Base-by-base conservation (phyloP, 768 basidiomycete genomes). In the Lactarius indigo region DNA sequence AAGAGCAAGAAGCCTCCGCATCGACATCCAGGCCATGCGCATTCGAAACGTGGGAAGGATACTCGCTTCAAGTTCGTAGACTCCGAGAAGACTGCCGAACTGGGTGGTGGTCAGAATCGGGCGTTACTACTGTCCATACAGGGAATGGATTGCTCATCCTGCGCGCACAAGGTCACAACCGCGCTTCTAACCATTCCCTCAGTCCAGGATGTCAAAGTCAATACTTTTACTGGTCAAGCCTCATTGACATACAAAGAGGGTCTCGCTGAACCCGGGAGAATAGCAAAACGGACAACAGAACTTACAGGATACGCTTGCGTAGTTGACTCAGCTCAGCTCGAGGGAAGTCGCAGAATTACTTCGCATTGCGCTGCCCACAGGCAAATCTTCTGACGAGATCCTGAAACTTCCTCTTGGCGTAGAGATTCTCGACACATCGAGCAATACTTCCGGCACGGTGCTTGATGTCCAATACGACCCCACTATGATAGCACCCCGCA, bases 401-500 rank as follows among this genome's bases (percentile, higher is more conserved):
- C 52, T 26, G 1, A 28, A 31, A 26, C 68, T 70, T 31, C 68
- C 68, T 31, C n/a, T 47, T 1, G 62, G 61, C 31, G 64, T 61
- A 2, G 30, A 30, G 13, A 59, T 69, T 5, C 39, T 64, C 56
- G 30, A 42, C 33, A 50, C 52, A 26, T 57, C 47, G 54, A 42
- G 2, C 39, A 31, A 52, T 33, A 9, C 58, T 12, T 59, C 65
- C 9, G 15, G 30, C 44, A 23, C 28, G 10, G 8, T 70, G n/a
- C 33, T 69, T 23, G 59, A 66, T 26, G 57, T 70, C 20, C 57
- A 70, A 33, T 75, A 76, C 64, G 72, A 76, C 47, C 70, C 74
- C 1, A 39, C 54, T 10, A 17, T 72, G 31, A 65, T 75, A 37
- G 73, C 71, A 26, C 78, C 78, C 0, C 79, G 79, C 35, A 71